A percentile compares a stretch with the other conserved stretches of the same genome.
phyloP scores from a whole-genome alignment of 2,329 filamentous ascomycete genomes.

The Lachnellula suecica region DNA sequence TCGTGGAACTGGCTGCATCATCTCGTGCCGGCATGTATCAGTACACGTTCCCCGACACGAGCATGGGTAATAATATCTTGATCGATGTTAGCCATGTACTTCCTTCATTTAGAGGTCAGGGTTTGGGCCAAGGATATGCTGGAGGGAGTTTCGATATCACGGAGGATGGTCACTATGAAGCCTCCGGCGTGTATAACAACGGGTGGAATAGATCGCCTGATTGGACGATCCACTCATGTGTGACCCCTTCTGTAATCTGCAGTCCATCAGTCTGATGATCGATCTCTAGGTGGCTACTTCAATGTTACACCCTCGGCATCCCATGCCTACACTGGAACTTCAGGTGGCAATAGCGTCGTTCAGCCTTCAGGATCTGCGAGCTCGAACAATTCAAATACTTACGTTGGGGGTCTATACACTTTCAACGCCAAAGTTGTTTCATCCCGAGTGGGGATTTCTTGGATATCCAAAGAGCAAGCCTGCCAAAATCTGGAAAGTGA shows the following conservation, averaged over 20 bases:
- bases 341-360: conserved; percentile 29
- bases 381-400: conserved; percentile 37
- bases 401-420: conserved; percentile 47
- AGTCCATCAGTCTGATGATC: too few species aligned
- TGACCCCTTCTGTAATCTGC: too few species aligned
- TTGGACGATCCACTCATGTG: conserved; percentile 63
- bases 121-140: conserved; percentile 61
- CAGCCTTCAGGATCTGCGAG: conserved; percentile 30
- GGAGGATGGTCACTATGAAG: conserved; percentile 55
- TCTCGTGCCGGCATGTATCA: conserved; percentile 57
- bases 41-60: conserved; percentile 53
- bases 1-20: conserved; percentile 56
- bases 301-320: conserved; percentile 19
- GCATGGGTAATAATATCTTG: conserved; percentile 36
- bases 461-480: conserved; percentile 47
- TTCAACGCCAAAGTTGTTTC: conserved; percentile 43
- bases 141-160: conserved; percentile 56
- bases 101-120: conserved; percentile 58
- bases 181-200: conserved; percentile 62
- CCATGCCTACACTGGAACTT: conserved; percentile 28
- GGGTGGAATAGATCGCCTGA: conserved; percentile 64
- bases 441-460: conserved; percentile 51
- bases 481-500: conserved; percentile 47
- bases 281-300: conserved; percentile 24
- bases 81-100: conserved; percentile 49